These are phyloP conservation scores for Bocquillonia castaneifolia DNA, from an alignment of 441 rosid species.

Conservation along the genomic window DNA sequence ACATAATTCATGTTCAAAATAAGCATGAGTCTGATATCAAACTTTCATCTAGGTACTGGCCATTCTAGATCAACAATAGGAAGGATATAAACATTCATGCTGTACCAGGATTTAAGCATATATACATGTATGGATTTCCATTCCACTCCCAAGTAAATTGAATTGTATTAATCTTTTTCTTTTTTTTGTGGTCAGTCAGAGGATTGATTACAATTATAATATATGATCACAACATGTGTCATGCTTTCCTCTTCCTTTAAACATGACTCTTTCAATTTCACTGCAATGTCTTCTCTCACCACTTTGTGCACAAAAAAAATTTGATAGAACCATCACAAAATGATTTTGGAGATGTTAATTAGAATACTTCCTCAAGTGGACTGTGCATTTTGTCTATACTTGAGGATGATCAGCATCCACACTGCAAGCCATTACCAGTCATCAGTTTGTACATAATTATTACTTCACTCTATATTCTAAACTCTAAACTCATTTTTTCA, in stretches of 20 bases:
- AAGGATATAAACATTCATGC: not conserved
- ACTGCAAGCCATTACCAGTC: too few relatives aligned
- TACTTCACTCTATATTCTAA: not conserved
- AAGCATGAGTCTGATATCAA: too few relatives aligned
- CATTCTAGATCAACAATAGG: too few relatives aligned
- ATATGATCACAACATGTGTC: not conserved
- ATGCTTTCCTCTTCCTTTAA: not conserved
- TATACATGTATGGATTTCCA: constrained; percentile 22
- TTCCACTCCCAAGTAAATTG: not conserved
- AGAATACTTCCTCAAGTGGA: constrained; percentile 29
- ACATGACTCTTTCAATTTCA: not conserved
- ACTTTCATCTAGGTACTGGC: too few relatives aligned
- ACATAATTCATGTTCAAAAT: too few relatives aligned
- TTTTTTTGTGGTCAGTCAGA: constrained; percentile 2
- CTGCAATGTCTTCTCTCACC: not conserved
- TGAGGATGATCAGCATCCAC: constrained; percentile 78
- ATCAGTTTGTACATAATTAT: too few relatives aligned
- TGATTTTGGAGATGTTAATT: not conserved
- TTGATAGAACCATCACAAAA: not conserved
- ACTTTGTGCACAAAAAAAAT: not conserved
- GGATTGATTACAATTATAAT: constrained; percentile 11
- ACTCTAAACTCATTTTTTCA: too few relatives aligned
- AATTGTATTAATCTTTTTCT: not conserved
- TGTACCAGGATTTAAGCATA: not conserved
- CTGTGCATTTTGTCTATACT: constrained; percentile 40